Conservation (phyloP, 805 yeast species). For the Saccharomycopsis capsularis region DNA sequence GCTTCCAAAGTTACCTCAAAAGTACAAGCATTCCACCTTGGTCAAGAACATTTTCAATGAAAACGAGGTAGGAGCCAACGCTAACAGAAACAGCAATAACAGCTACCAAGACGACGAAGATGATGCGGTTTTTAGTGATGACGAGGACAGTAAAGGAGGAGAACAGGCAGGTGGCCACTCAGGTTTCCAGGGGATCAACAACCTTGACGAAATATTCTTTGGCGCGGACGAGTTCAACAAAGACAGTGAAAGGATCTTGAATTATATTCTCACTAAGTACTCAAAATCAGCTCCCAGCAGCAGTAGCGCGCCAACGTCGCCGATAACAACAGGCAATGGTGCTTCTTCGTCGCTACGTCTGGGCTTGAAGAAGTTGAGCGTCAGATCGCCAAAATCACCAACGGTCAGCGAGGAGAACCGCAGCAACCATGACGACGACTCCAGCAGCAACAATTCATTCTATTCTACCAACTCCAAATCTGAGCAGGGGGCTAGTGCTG, state of each 20-base stretch:
- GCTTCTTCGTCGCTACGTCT: not conserved
- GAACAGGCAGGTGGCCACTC: constrained; percentile 24
- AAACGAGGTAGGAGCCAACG: constrained; percentile 22
- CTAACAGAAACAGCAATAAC: not conserved
- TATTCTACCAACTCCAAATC: constrained; percentile 8
- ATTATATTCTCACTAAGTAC: constrained; percentile 5
- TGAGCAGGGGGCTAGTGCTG: not conserved
- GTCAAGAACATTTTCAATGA: constrained; percentile 10
- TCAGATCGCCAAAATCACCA: no score
- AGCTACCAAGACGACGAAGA: constrained; percentile 22
- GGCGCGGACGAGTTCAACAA: constrained; percentile 4
- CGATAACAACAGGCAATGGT: not conserved
- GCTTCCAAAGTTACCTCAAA: constrained; percentile 49
- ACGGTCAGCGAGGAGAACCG: no score
- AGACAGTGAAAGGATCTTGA: constrained; percentile 4
- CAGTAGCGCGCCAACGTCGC: not conserved
- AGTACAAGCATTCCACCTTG: constrained; percentile 19
- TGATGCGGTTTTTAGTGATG: constrained; percentile 16
- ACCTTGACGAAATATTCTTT: constrained; percentile 7
- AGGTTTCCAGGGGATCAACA: constrained; percentile 21
- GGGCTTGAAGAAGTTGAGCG: no score
- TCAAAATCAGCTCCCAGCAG: not conserved
- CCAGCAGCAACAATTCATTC: constrained; percentile 2
- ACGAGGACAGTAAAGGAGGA: no score
- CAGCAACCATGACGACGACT: not conserved